Conservation (phyloP, 2,329 filamentous ascomycete species). For the Diaporthe destruens region DNA sequence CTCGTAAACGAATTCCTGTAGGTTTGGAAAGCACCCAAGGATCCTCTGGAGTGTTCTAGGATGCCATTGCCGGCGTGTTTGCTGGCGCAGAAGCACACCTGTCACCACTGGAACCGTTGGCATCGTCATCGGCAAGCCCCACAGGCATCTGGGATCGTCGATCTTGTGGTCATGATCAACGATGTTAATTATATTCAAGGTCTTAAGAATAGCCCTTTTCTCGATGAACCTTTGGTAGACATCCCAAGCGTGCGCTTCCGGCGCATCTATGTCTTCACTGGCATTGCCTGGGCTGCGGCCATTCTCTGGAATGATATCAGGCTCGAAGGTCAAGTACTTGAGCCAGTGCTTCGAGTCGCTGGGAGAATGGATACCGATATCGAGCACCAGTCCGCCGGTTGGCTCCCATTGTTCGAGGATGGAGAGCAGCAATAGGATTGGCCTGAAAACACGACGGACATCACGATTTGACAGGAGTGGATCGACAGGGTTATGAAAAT, state of each 20-base stretch:
- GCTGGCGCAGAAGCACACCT: neutral
- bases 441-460: constrained; percentile 39
- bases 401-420: constrained; percentile 48
- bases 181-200: neutral
- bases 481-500: too few species aligned
- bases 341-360: neutral
- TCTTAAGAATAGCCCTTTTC: neutral
- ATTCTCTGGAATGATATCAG: neutral
- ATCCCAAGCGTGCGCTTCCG: too few species aligned
- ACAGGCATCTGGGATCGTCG: too few species aligned
- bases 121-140: neutral
- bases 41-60: constrained; percentile 46
- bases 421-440: constrained; percentile 45
- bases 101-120: neutral
- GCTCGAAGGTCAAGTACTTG: neutral
- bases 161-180: too few species aligned
- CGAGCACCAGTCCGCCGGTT: neutral
- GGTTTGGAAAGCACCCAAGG: constrained; percentile 48
- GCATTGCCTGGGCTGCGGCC: neutral
- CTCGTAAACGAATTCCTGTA: constrained; percentile 50
- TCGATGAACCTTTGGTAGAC: too few species aligned
- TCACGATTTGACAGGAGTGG: neutral
- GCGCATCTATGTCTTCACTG: too few species aligned
- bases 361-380: constrained; percentile 11
- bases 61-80: neutral